phyloP scores from a whole-genome alignment of 768 basidiomycete genomes.

The Rhodotorula toruloides region DNA sequence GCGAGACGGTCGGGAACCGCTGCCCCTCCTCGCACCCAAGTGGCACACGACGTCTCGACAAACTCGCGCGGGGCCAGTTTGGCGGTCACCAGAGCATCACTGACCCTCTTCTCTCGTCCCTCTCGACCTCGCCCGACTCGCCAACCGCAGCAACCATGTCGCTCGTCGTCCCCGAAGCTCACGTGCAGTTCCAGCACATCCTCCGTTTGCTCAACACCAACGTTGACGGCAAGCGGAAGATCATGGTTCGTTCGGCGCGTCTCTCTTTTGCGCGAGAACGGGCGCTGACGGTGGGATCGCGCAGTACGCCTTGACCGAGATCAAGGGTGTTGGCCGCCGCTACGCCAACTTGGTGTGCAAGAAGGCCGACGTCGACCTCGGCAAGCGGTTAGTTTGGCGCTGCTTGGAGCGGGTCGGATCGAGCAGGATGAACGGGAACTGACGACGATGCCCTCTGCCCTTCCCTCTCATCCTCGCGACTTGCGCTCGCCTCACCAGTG shows the following conservation, averaged over 20 bases:
- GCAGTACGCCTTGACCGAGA: constrained; percentile 90
- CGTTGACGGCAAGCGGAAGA: constrained; percentile 98
- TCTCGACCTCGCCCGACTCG: not conserved
- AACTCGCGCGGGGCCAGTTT: no score
- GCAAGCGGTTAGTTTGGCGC: constrained; percentile 74
- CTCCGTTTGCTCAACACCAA: constrained; percentile 98
- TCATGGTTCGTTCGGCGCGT: constrained; percentile 52
- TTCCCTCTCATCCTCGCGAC: not conserved
- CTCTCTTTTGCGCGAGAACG: not conserved
- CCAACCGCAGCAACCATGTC: constrained; percentile 61
- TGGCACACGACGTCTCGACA: not conserved
- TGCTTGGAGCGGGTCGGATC: not conserved
- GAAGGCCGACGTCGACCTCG: constrained; percentile 98
- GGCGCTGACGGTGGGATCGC: not conserved
- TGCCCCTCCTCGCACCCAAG: no score
- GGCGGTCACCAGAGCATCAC: not conserved
- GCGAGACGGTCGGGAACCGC: no score
- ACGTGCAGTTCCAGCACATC: constrained; percentile 84
- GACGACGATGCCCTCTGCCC: not conserved
- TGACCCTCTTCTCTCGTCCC: not conserved
- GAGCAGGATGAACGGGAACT: not conserved
- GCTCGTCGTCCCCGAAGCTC: constrained; percentile 90
- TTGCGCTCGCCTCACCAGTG: constrained; percentile 53
- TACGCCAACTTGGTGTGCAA: constrained; percentile 99
- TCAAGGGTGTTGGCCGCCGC: constrained; percentile 99